Percentiles rank a stretch among this genome's conserved stretches.
phyloP scores from a whole-genome alignment of 495 filamentous ascomycete genomes.

The Xylaria sp. region DNA sequence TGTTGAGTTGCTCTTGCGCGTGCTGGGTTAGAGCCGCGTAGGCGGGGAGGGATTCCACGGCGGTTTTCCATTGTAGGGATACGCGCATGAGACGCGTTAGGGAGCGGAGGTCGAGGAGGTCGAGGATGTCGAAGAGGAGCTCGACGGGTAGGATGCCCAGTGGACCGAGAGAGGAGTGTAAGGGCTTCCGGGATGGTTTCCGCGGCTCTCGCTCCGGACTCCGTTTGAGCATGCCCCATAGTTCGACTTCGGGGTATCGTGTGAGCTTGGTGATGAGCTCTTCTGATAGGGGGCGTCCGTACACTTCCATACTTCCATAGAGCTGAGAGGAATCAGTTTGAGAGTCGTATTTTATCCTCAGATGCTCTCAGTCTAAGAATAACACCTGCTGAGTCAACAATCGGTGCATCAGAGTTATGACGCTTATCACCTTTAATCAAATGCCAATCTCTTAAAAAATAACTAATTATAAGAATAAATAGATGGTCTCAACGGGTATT shows the following conservation, averaged over 20 bases:
- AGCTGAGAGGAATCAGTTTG: too few relatives aligned
- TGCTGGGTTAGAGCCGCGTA: not conserved
- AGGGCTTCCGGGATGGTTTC: not conserved
- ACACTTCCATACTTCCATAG: not conserved
- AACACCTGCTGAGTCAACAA: not conserved
- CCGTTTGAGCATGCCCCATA: conserved; percentile 1
- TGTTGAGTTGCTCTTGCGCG: not conserved
- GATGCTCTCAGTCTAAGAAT: not conserved
- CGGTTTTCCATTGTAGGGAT: not conserved
- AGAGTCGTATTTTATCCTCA: too few relatives aligned
- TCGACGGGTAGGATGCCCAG: not conserved
- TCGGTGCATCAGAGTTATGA: not conserved
- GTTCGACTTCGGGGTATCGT: not conserved
- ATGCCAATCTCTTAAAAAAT: not conserved
- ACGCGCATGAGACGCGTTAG: not conserved
- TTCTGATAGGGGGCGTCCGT: not conserved
- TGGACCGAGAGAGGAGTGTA: not conserved
- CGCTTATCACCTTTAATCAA: not conserved
- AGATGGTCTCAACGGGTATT: too few relatives aligned
- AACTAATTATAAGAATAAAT: not conserved
- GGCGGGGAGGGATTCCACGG: not conserved
- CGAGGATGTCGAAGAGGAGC: not conserved
- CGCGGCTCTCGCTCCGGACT: not conserved
- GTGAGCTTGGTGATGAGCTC: not conserved
- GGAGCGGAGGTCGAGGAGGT: not conserved